These are phyloP conservation scores for Fusarium albosuccineum DNA, from an alignment of 2,329 filamentous ascomycete species.

Conservation along the genomic window DNA sequence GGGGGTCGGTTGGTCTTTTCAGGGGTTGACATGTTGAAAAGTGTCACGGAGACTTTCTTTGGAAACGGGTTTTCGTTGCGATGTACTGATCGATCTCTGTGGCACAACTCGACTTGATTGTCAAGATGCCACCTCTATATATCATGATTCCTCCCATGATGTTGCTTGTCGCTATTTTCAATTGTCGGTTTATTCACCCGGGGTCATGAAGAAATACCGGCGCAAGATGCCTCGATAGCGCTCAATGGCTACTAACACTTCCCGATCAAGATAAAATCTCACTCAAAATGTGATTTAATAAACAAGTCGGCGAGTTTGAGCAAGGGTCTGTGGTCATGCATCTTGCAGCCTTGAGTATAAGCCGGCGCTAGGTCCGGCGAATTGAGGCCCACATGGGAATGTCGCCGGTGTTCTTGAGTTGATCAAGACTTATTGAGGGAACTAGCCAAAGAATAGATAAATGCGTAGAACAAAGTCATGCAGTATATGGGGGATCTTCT, in stretches of 20 bases:
- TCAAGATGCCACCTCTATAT: neutral
- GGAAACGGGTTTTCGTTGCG: neutral
- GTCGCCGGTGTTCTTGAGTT: no score
- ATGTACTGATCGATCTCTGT: neutral
- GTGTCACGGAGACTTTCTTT: neutral
- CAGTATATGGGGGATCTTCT: no score
- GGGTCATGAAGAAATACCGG: neutral
- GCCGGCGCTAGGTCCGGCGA: no score
- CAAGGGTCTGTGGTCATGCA: no score
- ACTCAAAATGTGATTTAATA: no score
- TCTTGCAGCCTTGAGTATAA: no score
- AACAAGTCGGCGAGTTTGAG: no score
- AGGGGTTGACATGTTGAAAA: neutral
- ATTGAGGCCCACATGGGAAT: no score
- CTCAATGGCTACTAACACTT: neutral
- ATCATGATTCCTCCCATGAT: neutral
- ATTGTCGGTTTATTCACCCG: neutral
- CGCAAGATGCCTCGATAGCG: neutral
- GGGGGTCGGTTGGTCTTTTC: neutral
- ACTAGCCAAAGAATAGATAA: no score
- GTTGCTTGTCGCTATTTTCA: slow-evolving; percentile 5
- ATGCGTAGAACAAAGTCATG: no score
- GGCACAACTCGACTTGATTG: neutral
- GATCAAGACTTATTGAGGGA: no score
- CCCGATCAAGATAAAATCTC: neutral